Conservation (phyloP, 495 filamentous ascomycete genomes). For the Pseudomonodictys pantanalensis region DNA sequence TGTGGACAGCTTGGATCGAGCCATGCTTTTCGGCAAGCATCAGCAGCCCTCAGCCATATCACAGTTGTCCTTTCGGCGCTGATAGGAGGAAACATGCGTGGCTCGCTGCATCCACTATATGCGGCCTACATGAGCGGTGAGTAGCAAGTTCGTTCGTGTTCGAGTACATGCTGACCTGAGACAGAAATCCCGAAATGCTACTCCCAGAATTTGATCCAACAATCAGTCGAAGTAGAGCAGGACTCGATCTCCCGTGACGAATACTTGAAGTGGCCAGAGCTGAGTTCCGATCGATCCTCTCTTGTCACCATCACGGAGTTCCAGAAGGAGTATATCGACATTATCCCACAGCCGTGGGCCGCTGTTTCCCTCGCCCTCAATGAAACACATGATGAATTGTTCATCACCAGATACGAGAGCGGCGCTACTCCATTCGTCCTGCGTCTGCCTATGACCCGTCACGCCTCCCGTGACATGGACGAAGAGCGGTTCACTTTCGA, state of each 20-base stretch:
- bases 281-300: conserved; percentile 40
- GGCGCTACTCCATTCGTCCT: conserved; percentile 77
- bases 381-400: conserved; percentile 75
- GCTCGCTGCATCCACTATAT: conserved; percentile 54
- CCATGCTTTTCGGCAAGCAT: conserved; percentile 51
- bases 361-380: conserved; percentile 81
- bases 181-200: conserved; percentile 61
- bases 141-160: neutral
- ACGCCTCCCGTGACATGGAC: conserved; percentile 74
- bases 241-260: conserved; percentile 35
- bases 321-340: conserved; percentile 70
- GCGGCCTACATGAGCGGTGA: conserved; percentile 54
- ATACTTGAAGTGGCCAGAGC: conserved; percentile 47
- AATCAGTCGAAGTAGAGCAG: conserved; percentile 50
- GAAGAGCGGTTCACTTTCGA: conserved; percentile 81
- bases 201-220: conserved; percentile 57
- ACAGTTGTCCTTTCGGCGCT: conserved; percentile 65
- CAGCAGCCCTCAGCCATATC: conserved; percentile 58
- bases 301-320: conserved; percentile 52
- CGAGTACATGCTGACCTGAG: conserved; percentile 9
- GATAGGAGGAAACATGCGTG: conserved; percentile 44
- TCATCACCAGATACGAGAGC: conserved; percentile 71
- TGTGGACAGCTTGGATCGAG: conserved; percentile 50
- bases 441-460: conserved; percentile 75
- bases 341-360: conserved; percentile 79